Conservation (phyloP, 225 moss, liverwort and hornwort genomes). For the Anthoceros angustus region DNA sequence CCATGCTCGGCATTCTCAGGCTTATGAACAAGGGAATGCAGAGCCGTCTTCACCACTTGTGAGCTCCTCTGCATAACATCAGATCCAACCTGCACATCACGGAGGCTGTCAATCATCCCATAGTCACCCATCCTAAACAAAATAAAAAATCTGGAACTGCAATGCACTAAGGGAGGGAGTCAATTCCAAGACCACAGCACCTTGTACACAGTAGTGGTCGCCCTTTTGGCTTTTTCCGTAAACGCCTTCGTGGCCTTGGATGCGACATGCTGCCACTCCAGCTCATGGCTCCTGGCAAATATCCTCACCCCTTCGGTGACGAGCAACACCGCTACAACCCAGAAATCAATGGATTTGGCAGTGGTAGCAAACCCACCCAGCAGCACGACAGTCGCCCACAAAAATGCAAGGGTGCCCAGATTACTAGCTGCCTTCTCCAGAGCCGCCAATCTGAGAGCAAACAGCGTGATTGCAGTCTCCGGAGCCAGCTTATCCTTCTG, state of each 20-base stretch:
- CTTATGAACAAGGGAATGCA: not conserved
- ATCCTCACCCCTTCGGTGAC: slow-evolving; percentile 49
- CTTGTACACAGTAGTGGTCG: not conserved
- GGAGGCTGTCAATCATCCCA: too few species aligned
- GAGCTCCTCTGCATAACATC: not conserved
- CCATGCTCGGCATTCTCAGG: not conserved
- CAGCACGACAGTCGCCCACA: slow-evolving; percentile 73
- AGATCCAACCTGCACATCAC: not conserved
- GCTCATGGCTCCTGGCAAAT: slow-evolving; percentile 41
- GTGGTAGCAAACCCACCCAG: slow-evolving; percentile 48
- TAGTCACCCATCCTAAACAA: too few species aligned
- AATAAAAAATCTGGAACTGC: too few species aligned
- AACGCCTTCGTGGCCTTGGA: too few species aligned
- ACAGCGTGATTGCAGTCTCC: slow-evolving; percentile 47
- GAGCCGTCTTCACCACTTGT: not conserved
- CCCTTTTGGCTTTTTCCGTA: not conserved
- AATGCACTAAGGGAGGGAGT: too few species aligned
- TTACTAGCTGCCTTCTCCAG: slow-evolving; percentile 47
- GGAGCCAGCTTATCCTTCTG: slow-evolving; percentile 18
- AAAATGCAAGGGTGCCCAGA: slow-evolving; percentile 37
- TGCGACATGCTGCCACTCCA: slow-evolving; percentile 44
- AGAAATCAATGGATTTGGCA: slow-evolving; percentile 30
- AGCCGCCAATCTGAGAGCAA: slow-evolving; percentile 51
- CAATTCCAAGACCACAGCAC: not conserved
- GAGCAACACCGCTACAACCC: slow-evolving; percentile 46